Conservation (phyloP, 1,284 basidiomycete genomes). For the Cutaneotrichosporon dermatis region DNA sequence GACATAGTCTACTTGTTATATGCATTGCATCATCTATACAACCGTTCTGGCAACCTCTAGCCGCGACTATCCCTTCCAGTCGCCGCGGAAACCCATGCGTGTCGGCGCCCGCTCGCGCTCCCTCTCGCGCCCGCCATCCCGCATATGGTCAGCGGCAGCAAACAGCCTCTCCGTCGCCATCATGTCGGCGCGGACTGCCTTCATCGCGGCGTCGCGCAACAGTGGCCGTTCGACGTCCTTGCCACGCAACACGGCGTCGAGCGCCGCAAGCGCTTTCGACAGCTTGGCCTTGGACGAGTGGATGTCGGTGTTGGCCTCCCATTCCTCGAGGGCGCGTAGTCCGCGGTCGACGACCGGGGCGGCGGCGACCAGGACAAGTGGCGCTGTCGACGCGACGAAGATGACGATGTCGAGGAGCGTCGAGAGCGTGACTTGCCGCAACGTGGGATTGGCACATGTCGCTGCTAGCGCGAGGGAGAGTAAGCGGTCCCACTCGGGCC, state of each 20-base stretch:
- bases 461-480: slow-evolving; percentile 26
- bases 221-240: neutral
- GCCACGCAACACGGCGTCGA: slow-evolving; percentile 1
- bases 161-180: slow-evolving; percentile 13
- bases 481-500: slow-evolving; percentile 40
- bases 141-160: neutral
- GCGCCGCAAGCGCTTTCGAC: slow-evolving; percentile 8
- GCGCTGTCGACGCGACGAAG: slow-evolving; percentile 26
- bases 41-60: too few species aligned
- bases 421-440: slow-evolving; percentile 29
- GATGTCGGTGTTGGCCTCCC: slow-evolving; percentile 3
- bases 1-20: too few species aligned
- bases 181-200: slow-evolving; percentile 13
- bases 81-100: neutral
- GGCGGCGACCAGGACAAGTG: slow-evolving; percentile 23
- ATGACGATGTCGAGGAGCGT: slow-evolving; percentile 36
- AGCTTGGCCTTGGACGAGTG: slow-evolving; percentile 12
- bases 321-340: slow-evolving; percentile 20
- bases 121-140: neutral
- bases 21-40: too few species aligned
- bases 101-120: neutral
- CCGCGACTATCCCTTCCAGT: too few species aligned
- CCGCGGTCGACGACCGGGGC: slow-evolving; percentile 20
- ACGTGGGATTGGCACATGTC: slow-evolving; percentile 30
- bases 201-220: neutral